Percentiles rank a stretch among this genome's conserved stretches.
phyloP scores from a whole-genome alignment of 139 green algal genomes.

The Volvox reticuliferus region DNA sequence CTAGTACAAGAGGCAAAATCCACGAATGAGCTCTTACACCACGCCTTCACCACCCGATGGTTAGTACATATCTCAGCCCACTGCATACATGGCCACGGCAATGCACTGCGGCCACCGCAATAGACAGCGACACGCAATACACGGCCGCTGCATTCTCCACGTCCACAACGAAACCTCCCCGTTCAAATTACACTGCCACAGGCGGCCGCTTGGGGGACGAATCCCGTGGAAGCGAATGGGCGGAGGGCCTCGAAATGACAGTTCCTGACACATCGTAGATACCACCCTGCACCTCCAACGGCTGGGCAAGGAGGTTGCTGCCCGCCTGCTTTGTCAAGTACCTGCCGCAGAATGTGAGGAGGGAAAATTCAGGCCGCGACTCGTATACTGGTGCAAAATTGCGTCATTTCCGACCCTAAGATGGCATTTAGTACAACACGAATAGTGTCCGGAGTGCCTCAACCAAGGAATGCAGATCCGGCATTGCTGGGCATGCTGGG shows the following conservation, averaged over 20 bases:
- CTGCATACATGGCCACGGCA: background rate
- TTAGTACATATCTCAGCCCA: too few species aligned
- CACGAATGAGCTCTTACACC: too few species aligned
- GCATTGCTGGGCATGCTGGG: too few species aligned
- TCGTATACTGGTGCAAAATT: too few species aligned
- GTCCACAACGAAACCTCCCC: too few species aligned
- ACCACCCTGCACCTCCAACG: slow-evolving; percentile 34
- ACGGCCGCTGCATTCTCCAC: background rate
- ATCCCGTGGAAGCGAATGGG: background rate
- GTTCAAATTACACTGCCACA: slow-evolving; percentile 14
- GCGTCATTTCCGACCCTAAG: too few species aligned
- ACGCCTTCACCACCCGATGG: too few species aligned
- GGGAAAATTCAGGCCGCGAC: too few species aligned
- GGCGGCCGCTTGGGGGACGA: slow-evolving; percentile 17
- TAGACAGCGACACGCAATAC: background rate
- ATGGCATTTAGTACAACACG: too few species aligned
- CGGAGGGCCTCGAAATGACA: background rate
- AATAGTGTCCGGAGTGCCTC: too few species aligned
- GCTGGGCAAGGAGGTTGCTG: slow-evolving; percentile 18
- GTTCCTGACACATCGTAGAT: slow-evolving; percentile 33
- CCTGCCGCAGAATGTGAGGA: background rate
- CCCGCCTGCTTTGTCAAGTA: slow-evolving; percentile 27
- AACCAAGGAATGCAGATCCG: too few species aligned
- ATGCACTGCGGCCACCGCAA: background rate
- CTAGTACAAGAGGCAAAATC: too few species aligned